These are phyloP conservation scores for Trichoderma lentiforme DNA, from an alignment of 2,329 filamentous ascomycete species.

Conservation along the genomic window DNA sequence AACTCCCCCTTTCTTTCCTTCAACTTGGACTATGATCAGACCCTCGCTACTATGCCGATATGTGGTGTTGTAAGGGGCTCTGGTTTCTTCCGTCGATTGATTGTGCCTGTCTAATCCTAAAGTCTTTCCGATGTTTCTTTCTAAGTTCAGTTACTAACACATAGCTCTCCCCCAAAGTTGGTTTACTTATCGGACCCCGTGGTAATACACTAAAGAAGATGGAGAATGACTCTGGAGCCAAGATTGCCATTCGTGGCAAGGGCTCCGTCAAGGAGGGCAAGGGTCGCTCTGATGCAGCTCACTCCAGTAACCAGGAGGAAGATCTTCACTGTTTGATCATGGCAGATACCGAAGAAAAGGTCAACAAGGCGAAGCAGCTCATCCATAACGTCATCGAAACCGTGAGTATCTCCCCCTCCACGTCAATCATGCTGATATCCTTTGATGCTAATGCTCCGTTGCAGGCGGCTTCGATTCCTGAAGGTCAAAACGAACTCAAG, in stretches of 20 bases:
- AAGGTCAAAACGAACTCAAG: conserved; percentile 98
- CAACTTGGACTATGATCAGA: conserved; percentile 46
- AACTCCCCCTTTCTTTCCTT: conserved; percentile 35
- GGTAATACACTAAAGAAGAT: conserved; percentile 99
- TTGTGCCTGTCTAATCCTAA: conserved; percentile 34
- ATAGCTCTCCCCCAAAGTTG: conserved; percentile 91
- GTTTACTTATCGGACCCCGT: conserved; percentile 99
- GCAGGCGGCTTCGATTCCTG: conserved; percentile 94
- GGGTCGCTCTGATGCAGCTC: conserved; percentile 95
- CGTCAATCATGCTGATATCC: too few species aligned
- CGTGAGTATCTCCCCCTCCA: conserved; percentile 51
- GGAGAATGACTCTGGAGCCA: conserved; percentile 94
- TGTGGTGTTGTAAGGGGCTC: conserved; percentile 32
- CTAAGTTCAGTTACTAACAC: conserved; percentile 72
- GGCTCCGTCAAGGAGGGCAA: conserved; percentile 99
- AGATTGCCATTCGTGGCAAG: conserved; percentile 99
- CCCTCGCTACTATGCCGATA: conserved; percentile 30
- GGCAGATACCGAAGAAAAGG: conserved; percentile 99
- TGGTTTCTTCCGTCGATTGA: conserved; percentile 34
- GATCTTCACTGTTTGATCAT: conserved; percentile 99
- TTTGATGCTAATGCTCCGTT: conserved; percentile 24
- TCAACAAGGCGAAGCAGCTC: conserved; percentile 97
- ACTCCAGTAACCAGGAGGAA: conserved; percentile 99
- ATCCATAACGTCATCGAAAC: conserved; percentile 99
- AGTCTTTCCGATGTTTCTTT: background rate